Conservation (phyloP, 495 filamentous ascomycete genomes). For the Talaromyces proteolyticus region DNA sequence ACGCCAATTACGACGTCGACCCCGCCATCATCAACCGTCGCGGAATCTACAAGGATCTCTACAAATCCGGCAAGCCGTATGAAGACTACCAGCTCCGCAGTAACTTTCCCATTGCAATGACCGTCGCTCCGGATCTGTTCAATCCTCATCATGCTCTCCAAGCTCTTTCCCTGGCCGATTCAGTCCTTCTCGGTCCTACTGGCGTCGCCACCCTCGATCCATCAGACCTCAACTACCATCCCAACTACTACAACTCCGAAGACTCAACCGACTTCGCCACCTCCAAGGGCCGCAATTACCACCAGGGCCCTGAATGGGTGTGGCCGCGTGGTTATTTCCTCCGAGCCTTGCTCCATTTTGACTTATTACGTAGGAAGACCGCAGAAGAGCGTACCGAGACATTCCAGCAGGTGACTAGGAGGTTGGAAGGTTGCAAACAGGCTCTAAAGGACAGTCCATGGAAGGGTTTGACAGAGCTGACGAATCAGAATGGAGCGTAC, state of each 20-base stretch:
- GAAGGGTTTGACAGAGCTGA: slow-evolving; percentile 92
- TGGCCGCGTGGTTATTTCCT: slow-evolving; percentile 97
- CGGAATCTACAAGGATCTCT: slow-evolving; percentile 97
- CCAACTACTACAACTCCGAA: slow-evolving; percentile 91
- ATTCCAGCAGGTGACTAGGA: slow-evolving; percentile 86
- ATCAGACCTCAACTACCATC: slow-evolving; percentile 82
- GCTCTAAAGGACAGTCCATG: slow-evolving; percentile 71
- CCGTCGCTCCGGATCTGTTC: slow-evolving; percentile 86
- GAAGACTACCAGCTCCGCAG: slow-evolving; percentile 95
- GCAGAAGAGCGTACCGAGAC: slow-evolving; percentile 66
- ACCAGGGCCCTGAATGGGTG: slow-evolving; percentile 98
- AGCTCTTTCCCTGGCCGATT: slow-evolving; percentile 74
- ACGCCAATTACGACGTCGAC: slow-evolving; percentile 75
- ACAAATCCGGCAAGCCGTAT: slow-evolving; percentile 85
- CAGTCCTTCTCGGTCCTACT: slow-evolving; percentile 72
- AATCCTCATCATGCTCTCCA: slow-evolving; percentile 65
- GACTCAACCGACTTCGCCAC: slow-evolving; percentile 86
- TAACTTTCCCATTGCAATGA: slow-evolving; percentile 96
- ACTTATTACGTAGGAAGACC: slow-evolving; percentile 64
- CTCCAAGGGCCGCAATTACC: slow-evolving; percentile 91
- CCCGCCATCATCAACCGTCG: slow-evolving; percentile 71
- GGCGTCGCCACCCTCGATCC: slow-evolving; percentile 97
- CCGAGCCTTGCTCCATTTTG: slow-evolving; percentile 84
- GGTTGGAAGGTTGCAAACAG: slow-evolving; percentile 75
- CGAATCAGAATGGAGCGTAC: slow-evolving; percentile 76